Evolutionary conservation across 1,284 basidiomycete species (phyloP), one percentile per base, ranked within the genome.

Genomic region (Sutorius eximius): DNA sequence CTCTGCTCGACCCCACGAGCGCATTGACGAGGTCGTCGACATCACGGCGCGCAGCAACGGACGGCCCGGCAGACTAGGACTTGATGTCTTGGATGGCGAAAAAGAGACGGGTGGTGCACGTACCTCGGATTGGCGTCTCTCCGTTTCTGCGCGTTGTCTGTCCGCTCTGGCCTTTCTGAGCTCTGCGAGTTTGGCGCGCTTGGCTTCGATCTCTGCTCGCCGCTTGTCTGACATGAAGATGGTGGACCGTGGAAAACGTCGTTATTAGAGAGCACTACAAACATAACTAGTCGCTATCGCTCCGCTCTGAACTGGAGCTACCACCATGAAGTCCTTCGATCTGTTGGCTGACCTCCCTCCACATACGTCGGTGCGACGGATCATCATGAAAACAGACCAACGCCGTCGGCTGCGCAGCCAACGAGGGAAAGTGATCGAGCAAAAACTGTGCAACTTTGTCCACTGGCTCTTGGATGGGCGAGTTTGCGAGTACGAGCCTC

Each of bases 171-270:
- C 87, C 65, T 85, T 83, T 56, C 88, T 81, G 30, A 95, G 79
- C 60, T 95, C 92, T 45, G 85, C 92, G 41, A 98, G 85, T 72
- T 94, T 95, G 8, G 86, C 85, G 56, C 88, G 80, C 75, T 98
- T 99, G 40, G 89, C 91, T 73, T 95, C 93, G 59, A 98, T 92
- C 75, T 98, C 95, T 64, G 87, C 82, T 64, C 85, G 74, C 38
- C 87, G 79, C 67, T 75, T 77, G 56, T 82, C 80, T 32, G 79
- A 78, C 75, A 79, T 80, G 49, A 20, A 24, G 10, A 13, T 34
- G 7, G 51, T 33, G 34, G 53, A 44, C 8, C 60, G 65, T 67
- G 63, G 62, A 58, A 64, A 63, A 60, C 32, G 16, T 46, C 27
- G 15, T 8, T 16, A 18, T 15, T 40, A n/a, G 20, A 24, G 7